Percentiles rank a stretch among this genome's conserved stretches.
Conservation (phyloP, 352 stramenopile species). For the Phytophthora pisi region DNA sequence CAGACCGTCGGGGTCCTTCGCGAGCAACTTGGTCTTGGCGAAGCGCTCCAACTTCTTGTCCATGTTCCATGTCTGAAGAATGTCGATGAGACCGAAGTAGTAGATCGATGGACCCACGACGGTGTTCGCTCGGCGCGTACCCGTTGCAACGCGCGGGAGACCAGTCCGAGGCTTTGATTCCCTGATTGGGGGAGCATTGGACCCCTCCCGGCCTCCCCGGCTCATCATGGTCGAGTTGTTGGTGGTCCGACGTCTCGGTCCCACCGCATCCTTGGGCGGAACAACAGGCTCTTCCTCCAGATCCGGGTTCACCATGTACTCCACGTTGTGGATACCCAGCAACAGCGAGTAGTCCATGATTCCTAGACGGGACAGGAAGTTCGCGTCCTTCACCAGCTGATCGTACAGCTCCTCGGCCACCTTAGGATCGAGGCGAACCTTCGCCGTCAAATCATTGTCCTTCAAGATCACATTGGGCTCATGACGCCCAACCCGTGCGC, state of each 20-base stretch:
- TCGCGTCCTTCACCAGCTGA: constrained; percentile 85
- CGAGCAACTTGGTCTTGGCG: constrained; percentile 84
- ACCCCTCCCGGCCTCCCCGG: constrained; percentile 29
- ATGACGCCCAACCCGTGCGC: constrained; percentile 75
- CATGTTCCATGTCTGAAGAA: constrained; percentile 91
- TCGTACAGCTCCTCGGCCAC: constrained; percentile 85
- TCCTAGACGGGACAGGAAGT: constrained; percentile 82
- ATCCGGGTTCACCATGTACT: constrained; percentile 88
- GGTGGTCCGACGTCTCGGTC: constrained; percentile 37
- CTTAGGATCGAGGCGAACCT: constrained; percentile 76
- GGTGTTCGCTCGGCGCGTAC: constrained; percentile 84
- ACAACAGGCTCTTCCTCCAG: constrained; percentile 52
- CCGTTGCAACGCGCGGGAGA: constrained; percentile 63
- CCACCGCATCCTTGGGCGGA: constrained; percentile 37
- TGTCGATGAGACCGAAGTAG: constrained; percentile 91
- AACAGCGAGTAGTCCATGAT: constrained; percentile 94
- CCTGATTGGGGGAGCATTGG: constrained; percentile 26
- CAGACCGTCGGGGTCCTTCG: constrained; percentile 79
- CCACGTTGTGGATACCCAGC: constrained; percentile 88
- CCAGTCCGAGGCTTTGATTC: constrained; percentile 44
- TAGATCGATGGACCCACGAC: constrained; percentile 88
- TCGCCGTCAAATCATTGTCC: constrained; percentile 87
- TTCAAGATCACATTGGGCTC: constrained; percentile 89
- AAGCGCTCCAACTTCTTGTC: constrained; percentile 92
- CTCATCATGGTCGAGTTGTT: constrained; percentile 52